These are phyloP conservation scores for Candida koratica DNA, from an alignment of 805 yeast species.

Conservation along the genomic window DNA sequence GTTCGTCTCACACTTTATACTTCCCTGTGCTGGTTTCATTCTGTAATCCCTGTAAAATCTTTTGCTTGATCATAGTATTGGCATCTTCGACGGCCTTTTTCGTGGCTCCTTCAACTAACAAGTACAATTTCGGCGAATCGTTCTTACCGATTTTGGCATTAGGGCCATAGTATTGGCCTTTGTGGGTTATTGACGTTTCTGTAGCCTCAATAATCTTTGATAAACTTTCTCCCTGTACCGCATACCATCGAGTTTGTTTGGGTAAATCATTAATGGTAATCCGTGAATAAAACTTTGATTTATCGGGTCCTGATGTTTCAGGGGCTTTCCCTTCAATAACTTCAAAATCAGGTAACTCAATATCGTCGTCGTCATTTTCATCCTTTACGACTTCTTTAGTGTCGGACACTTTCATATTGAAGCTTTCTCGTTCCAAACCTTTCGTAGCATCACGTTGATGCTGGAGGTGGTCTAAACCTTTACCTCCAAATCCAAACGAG, in stretches of 20 bases:
- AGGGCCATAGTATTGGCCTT: conserved; percentile 64
- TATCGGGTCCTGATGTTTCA: conserved; percentile 54
- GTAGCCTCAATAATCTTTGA: conserved; percentile 65
- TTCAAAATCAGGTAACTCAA: conserved; percentile 39
- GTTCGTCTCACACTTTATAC: conserved; percentile 34
- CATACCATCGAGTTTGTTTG: conserved; percentile 72
- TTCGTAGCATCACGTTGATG: conserved; percentile 27
- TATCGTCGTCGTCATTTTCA: conserved; percentile 8
- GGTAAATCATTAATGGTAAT: conserved; percentile 84
- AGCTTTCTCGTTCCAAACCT: conserved; percentile 47
- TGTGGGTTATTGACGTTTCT: conserved; percentile 72
- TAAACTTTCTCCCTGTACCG: conserved; percentile 63
- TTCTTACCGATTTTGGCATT: conserved; percentile 37
- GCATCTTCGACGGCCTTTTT: conserved; percentile 58
- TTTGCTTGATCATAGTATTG: conserved; percentile 50
- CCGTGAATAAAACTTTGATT: conserved; percentile 56
- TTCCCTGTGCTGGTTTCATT: conserved; percentile 46
- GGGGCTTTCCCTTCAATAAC: conserved; percentile 51
- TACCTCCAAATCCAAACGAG: conserved; percentile 87
- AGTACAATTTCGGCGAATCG: conserved; percentile 67
- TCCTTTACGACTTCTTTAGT: conserved; percentile 11
- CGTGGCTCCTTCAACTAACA: conserved; percentile 72
- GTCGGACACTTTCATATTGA: conserved; percentile 18
- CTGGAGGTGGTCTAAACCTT: conserved; percentile 46
- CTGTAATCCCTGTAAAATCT: conserved; percentile 54